These are phyloP conservation scores for Tolypocladium amazonense DNA, from an alignment of 2,329 filamentous ascomycete genomes.

Conservation along the genomic window DNA sequence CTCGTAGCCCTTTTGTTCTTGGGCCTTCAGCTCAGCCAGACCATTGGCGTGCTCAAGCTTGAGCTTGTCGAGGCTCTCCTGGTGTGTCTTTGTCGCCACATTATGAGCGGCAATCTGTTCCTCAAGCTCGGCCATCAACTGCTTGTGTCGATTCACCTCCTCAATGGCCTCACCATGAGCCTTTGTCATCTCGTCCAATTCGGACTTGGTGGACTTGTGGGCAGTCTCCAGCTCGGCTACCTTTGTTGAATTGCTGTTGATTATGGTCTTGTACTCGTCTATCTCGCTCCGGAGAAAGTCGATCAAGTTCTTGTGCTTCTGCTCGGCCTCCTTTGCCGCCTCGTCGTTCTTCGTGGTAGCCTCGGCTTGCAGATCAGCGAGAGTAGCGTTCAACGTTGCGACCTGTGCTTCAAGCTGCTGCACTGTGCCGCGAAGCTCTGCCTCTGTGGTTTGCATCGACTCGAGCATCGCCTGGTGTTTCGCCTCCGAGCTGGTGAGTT, in stretches of 20 bases:
- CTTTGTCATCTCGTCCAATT: constrained; percentile 57
- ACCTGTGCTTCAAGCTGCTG: constrained; percentile 57
- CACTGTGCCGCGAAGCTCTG: constrained; percentile 61
- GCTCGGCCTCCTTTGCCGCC: constrained; percentile 33
- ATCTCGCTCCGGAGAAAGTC: constrained; percentile 61
- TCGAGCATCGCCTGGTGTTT: constrained; percentile 65
- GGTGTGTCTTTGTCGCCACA: constrained; percentile 41
- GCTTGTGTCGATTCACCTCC: constrained; percentile 33
- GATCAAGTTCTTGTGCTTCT: constrained; percentile 49
- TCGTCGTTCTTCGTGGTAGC: constrained; percentile 27
- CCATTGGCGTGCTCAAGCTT: constrained; percentile 39
- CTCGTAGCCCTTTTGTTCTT: constrained; percentile 45
- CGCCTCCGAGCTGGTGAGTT: constrained; percentile 63
- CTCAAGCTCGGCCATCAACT: constrained; percentile 42
- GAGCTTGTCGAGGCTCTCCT: constrained; percentile 39
- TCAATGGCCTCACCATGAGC: constrained; percentile 41
- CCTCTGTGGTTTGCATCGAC: constrained; percentile 62
- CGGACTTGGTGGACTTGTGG: constrained; percentile 52
- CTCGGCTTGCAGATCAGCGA: constrained; percentile 30
- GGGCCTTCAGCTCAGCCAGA: constrained; percentile 34
- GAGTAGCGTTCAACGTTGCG: constrained; percentile 40
- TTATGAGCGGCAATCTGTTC: constrained; percentile 51
- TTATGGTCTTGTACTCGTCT: constrained; percentile 67
- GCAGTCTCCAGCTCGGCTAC: constrained; percentile 66
- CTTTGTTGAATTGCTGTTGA: constrained; percentile 56